A percentile compares a stretch with the other conserved stretches of the same genome.
phyloP scores from a whole-genome alignment of 768 basidiomycete genomes.

The Rhodocollybia butyracea region DNA sequence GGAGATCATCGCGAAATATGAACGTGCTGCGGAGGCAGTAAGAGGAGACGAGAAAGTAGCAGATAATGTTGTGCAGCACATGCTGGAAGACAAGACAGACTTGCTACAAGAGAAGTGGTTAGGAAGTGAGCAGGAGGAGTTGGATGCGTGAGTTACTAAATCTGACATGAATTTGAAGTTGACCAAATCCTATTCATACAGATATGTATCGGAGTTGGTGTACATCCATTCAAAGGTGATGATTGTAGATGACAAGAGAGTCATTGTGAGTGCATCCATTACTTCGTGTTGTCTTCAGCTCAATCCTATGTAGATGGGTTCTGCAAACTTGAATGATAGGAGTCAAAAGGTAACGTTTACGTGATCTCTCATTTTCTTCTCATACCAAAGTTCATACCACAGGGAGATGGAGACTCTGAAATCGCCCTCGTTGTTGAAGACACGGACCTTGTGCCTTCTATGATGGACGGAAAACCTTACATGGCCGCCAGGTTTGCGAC shows the following conservation, averaged over 20 bases:
- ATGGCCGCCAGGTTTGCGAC: constrained; percentile 79
- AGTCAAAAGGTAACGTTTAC: constrained; percentile 60
- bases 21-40: constrained; percentile 54
- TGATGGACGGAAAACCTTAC: constrained; percentile 77
- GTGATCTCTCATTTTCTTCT: background rate
- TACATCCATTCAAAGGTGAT: constrained; percentile 90
- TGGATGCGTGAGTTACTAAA: constrained; percentile 60
- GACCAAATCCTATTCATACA: constrained; percentile 22
- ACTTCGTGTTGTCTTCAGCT: background rate
- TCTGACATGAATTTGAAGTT: constrained; percentile 8
- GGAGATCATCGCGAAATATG: constrained; percentile 66
- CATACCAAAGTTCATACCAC: constrained; percentile 3
- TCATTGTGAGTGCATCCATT: constrained; percentile 60
- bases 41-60: constrained; percentile 52
- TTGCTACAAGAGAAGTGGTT: constrained; percentile 82
- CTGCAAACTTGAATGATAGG: constrained; percentile 90
- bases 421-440: constrained; percentile 94
- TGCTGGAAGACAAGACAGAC: constrained; percentile 56
- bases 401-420: constrained; percentile 95
- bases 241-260: constrained; percentile 90
- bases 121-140: constrained; percentile 81
- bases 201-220: constrained; percentile 76
- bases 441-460: constrained; percentile 65
- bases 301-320: constrained; percentile 64
- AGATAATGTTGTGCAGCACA: constrained; percentile 82